Evolutionary conservation across 192 early-diverging fungal genomes (phyloP).

Genomic region (Backusella westeae): DNA sequence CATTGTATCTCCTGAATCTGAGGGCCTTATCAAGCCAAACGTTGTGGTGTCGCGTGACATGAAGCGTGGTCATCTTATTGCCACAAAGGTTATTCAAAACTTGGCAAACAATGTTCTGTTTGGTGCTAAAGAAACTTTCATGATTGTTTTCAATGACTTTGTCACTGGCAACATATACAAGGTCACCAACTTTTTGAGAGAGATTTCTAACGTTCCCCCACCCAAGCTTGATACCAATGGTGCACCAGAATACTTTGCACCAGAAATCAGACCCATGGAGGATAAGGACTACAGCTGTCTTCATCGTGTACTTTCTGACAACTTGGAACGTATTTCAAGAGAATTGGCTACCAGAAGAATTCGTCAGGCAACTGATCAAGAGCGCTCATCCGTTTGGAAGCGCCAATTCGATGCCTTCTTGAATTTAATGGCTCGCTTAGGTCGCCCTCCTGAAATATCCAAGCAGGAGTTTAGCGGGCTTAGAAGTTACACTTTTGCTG

Average conservation of each 20-base stretch:
- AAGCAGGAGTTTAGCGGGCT: slow-evolving; percentile 47
- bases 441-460: slow-evolving; percentile 74
- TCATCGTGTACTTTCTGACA: slow-evolving; percentile 67
- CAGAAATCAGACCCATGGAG: slow-evolving; percentile 25
- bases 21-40: slow-evolving; percentile 63
- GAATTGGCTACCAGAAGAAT: slow-evolving; percentile 59
- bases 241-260: background rate
- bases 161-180: slow-evolving; percentile 78
- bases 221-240: background rate
- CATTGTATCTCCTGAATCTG: slow-evolving; percentile 88
- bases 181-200: slow-evolving; percentile 76
- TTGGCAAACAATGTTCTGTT: slow-evolving; percentile 95
- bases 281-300: slow-evolving; percentile 34
- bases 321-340: slow-evolving; percentile 66
- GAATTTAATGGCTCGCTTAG: slow-evolving; percentile 81
- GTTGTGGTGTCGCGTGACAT: slow-evolving; percentile 67
- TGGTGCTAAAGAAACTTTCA: slow-evolving; percentile 92
- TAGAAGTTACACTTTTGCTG: slow-evolving; percentile 49
- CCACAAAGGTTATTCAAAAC: slow-evolving; percentile 96
- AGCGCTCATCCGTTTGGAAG: slow-evolving; percentile 52
- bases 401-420: slow-evolving; percentile 78
- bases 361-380: slow-evolving; percentile 33
- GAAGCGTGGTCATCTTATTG: slow-evolving; percentile 83
- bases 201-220: slow-evolving; percentile 59
- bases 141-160: slow-evolving; percentile 90